A percentile compares a stretch with the other conserved stretches of the same genome.
phyloP scores from a whole-genome alignment of 108 stramenopile genomes.

The Tribonema minus region DNA sequence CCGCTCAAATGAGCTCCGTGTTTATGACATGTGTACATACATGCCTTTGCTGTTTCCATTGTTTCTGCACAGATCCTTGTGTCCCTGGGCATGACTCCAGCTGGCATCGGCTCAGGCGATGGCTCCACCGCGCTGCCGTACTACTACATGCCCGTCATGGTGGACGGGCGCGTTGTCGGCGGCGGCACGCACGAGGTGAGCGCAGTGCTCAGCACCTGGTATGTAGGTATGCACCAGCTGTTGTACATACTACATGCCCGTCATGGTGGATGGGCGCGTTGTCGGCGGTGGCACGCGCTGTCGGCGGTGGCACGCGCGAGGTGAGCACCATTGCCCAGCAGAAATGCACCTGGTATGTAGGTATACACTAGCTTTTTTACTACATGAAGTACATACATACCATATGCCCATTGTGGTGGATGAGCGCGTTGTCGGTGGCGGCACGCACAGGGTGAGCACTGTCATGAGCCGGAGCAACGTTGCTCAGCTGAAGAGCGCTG shows the following conservation, averaged over 20 bases:
- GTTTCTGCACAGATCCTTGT: constrained; percentile 21
- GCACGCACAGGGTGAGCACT: constrained; percentile 1
- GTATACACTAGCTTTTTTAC: too few species aligned
- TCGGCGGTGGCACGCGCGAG: constrained; percentile 32
- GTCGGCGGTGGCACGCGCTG: constrained; percentile 44
- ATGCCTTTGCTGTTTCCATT: too few species aligned
- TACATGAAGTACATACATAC: too few species aligned
- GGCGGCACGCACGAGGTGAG: constrained; percentile 9
- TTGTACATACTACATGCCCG: constrained; percentile 47
- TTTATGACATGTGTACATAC: too few species aligned
- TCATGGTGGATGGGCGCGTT: constrained; percentile 48
- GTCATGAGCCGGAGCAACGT: too few species aligned
- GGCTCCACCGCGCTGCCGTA: constrained; percentile 24
- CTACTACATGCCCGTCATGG: constrained; percentile 45
- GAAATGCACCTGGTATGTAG: too few species aligned
- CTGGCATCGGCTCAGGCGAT: constrained; percentile 36
- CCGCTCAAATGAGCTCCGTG: too few species aligned
- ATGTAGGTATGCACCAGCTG: too few species aligned
- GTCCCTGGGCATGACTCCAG: constrained; percentile 42
- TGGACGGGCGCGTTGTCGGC: constrained; percentile 53
- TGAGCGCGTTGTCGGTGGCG: constrained; percentile 48
- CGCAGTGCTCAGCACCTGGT: too few species aligned
- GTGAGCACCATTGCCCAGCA: neutral
- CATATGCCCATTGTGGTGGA: constrained; percentile 48
- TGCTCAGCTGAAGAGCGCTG: too few species aligned